These are phyloP conservation scores for Selaginella tamariscina DNA, from an alignment of 75 land plant genomes.

Conservation along the genomic window DNA sequence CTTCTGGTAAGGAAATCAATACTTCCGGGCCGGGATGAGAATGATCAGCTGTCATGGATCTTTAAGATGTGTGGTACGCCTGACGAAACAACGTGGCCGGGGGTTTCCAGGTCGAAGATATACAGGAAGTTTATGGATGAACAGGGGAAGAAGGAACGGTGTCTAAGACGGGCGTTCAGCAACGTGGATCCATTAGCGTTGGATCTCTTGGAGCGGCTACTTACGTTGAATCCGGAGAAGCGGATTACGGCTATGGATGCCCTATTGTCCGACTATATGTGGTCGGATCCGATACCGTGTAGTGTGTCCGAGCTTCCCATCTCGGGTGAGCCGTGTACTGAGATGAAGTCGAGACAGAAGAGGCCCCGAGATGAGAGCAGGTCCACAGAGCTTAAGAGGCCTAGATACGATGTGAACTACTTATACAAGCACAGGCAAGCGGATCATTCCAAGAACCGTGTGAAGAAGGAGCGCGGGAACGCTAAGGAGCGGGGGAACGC, in stretches of 20 bases:
- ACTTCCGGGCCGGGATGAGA: constrained; percentile 87
- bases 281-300: background rate
- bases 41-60: constrained; percentile 22
- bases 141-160: constrained; percentile 51
- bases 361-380: too few species aligned
- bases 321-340: background rate
- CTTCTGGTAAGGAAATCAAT: background rate
- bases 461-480: background rate
- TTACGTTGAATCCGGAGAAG: constrained; percentile 63
- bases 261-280: background rate
- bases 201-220: constrained; percentile 79
- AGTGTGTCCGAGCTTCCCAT: background rate
- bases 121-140: constrained; percentile 73
- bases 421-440: background rate
- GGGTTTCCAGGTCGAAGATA: constrained; percentile 72
- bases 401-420: too few species aligned
- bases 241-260: background rate
- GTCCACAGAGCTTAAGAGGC: too few species aligned
- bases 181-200: constrained; percentile 93
- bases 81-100: constrained; percentile 88
- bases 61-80: constrained; percentile 92
- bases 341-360: background rate
- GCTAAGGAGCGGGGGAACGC: background rate
- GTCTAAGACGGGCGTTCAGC: constrained; percentile 59
- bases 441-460: background rate